A percentile compares a stretch with the other conserved stretches of the same genome.
phyloP scores from a whole-genome alignment of 2,329 filamentous ascomycete genomes.

The Fusarium brachygibbosum region DNA sequence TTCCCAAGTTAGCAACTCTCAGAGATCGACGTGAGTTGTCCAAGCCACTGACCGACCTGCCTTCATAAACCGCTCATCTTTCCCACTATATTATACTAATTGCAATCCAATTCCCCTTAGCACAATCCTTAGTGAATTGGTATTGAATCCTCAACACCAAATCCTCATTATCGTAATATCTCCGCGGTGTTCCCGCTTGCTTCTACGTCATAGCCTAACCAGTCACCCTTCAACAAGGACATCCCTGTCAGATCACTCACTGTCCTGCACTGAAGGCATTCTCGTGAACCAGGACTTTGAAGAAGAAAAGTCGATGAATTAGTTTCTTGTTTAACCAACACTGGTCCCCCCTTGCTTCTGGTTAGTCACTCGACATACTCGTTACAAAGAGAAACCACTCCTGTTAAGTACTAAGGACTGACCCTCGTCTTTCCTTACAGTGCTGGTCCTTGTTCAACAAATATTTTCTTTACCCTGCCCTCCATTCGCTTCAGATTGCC shows the following conservation, averaged over 20 bases:
- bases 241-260: constrained; percentile 22
- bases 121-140: neutral
- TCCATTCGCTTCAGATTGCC: constrained; percentile 14
- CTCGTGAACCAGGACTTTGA: neutral
- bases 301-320: neutral
- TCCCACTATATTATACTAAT: neutral
- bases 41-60: constrained; percentile 5
- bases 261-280: constrained; percentile 1
- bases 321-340: constrained; percentile 4
- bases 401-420: constrained; percentile 2
- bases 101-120: neutral
- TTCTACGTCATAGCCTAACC: constrained; percentile 31
- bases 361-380: constrained; percentile 14
- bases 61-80: constrained; percentile 19
- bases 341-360: constrained; percentile 19
- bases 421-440: constrained; percentile 12
- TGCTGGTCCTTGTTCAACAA: constrained; percentile 29
- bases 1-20: constrained; percentile 1
- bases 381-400: constrained; percentile 5
- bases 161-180: constrained; percentile 4
- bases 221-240: constrained; percentile 17
- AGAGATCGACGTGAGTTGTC: constrained; percentile 5
- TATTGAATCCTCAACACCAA: neutral
- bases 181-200: constrained; percentile 20
- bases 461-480: constrained; percentile 1